Evolutionary conservation across 2,329 filamentous ascomycete genomes (phyloP).

Genomic region (Boeremia exigua): DNA sequence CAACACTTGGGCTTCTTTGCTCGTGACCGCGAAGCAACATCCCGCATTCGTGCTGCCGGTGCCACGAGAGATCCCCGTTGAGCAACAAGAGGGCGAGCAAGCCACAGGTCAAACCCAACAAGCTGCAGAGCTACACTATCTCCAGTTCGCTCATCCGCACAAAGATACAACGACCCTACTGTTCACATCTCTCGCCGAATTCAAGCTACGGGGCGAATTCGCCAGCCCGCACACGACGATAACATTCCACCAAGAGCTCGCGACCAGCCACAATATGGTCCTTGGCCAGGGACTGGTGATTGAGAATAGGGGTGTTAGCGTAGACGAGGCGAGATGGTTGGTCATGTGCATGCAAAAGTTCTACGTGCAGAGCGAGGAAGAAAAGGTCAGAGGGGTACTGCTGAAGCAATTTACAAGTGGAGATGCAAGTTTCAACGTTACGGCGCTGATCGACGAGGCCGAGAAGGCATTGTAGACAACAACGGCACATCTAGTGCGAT

Average conservation of each 20-base stretch:
- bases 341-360: slow-evolving; percentile 94
- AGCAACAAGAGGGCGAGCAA: slow-evolving; percentile 26
- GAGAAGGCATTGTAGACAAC: slow-evolving; percentile 67
- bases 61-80: slow-evolving; percentile 60
- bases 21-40: slow-evolving; percentile 71
- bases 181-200: slow-evolving; percentile 93
- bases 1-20: slow-evolving; percentile 75
- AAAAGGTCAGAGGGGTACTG: slow-evolving; percentile 61
- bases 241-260: slow-evolving; percentile 87
- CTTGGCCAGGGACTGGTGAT: slow-evolving; percentile 84
- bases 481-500: not conserved
- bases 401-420: slow-evolving; percentile 83
- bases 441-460: slow-evolving; percentile 85
- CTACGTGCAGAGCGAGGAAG: slow-evolving; percentile 69
- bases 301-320: slow-evolving; percentile 75
- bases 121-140: slow-evolving; percentile 91
- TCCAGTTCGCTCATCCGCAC: slow-evolving; percentile 93
- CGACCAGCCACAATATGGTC: slow-evolving; percentile 75
- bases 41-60: slow-evolving; percentile 93
- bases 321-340: slow-evolving; percentile 86
- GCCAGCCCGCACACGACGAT: slow-evolving; percentile 92
- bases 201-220: slow-evolving; percentile 87
- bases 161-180: slow-evolving; percentile 67
- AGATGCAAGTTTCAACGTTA: slow-evolving; percentile 79
- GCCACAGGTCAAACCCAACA: slow-evolving; percentile 44